Conservation (phyloP, 2,329 filamentous ascomycete species). For the Colletotrichum falcatum region DNA sequence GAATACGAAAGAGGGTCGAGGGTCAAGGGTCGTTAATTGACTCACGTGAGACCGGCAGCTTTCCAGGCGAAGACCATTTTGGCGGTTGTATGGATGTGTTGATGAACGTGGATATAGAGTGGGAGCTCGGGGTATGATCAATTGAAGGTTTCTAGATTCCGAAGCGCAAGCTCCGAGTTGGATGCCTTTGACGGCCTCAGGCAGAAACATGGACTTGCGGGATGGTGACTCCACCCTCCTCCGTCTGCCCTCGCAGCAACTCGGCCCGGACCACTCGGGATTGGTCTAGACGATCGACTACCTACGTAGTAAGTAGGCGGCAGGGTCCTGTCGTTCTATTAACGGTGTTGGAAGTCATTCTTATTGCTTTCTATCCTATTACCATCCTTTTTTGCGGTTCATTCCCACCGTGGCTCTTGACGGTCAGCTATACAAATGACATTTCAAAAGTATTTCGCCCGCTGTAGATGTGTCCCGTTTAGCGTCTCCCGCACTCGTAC, state of each 20-base stretch:
- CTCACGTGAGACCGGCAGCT: slow-evolving; percentile 95
- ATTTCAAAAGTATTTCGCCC: not conserved
- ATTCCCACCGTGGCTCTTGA: no score
- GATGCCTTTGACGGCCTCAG: slow-evolving; percentile 41
- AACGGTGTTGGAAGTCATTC: not conserved
- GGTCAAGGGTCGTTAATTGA: slow-evolving; percentile 48
- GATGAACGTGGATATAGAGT: slow-evolving; percentile 48
- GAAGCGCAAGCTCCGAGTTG: slow-evolving; percentile 43
- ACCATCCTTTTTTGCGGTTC: no score
- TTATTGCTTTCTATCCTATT: no score
- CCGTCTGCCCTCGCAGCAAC: slow-evolving; percentile 15
- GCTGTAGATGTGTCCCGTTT: not conserved
- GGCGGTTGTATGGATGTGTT: slow-evolving; percentile 54
- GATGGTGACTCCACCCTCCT: not conserved
- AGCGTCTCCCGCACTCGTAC: not conserved
- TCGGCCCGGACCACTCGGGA: slow-evolving; percentile 18
- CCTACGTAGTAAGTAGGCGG: no score
- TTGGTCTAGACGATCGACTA: not conserved
- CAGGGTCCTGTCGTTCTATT: not conserved
- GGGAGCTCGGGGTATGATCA: slow-evolving; percentile 49
- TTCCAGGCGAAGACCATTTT: slow-evolving; percentile 99
- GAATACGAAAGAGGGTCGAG: slow-evolving; percentile 4
- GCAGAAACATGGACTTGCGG: slow-evolving; percentile 1
- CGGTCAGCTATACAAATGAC: no score
- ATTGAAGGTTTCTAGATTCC: slow-evolving; percentile 46